A percentile compares a stretch with the other conserved stretches of the same genome.
Conservation (phyloP, 768 basidiomycete genomes). For the Boletus speciosus region DNA sequence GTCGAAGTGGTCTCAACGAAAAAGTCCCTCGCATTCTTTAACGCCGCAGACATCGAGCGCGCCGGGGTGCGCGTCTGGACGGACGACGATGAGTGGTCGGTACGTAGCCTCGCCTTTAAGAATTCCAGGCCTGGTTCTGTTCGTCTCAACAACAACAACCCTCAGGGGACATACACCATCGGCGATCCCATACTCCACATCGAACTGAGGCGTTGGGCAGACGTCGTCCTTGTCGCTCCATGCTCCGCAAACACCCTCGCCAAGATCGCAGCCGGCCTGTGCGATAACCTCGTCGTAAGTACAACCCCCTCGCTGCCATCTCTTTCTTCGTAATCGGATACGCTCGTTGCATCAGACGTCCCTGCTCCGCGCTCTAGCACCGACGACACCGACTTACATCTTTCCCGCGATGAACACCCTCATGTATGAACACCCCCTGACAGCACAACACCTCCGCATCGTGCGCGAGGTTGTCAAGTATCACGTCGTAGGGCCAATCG, state of each 20-base stretch:
- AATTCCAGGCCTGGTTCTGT: background rate
- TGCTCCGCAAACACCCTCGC: slow-evolving; percentile 96
- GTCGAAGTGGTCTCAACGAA: slow-evolving; percentile 85
- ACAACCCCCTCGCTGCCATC: too few species aligned
- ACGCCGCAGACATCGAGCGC: slow-evolving; percentile 45
- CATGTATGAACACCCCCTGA: slow-evolving; percentile 95
- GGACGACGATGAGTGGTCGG: slow-evolving; percentile 91
- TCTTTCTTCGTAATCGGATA: background rate
- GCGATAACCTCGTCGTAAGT: slow-evolving; percentile 83
- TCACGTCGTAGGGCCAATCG: slow-evolving; percentile 80
- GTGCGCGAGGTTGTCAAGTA: slow-evolving; percentile 78
- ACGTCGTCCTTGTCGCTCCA: slow-evolving; percentile 90
- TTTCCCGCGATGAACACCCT: slow-evolving; percentile 99
- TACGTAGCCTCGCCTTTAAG: slow-evolving; percentile 34
- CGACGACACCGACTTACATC: slow-evolving; percentile 81
- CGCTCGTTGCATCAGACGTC: slow-evolving; percentile 49
- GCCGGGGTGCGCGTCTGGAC: slow-evolving; percentile 73
- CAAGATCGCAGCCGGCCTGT: slow-evolving; percentile 84
- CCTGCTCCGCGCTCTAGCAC: slow-evolving; percentile 78
- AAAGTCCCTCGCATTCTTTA: slow-evolving; percentile 74
- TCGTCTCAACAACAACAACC: background rate
- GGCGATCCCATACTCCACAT: slow-evolving; percentile 96
- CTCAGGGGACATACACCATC: slow-evolving; percentile 66
- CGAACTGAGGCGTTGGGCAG: slow-evolving; percentile 91
- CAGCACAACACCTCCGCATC: slow-evolving; percentile 73